A percentile compares a stretch with the other conserved stretches of the same genome.
Evolutionary conservation across 2,329 filamentous ascomycete species (phyloP).

Genomic region (Penicillium sp.): DNA sequence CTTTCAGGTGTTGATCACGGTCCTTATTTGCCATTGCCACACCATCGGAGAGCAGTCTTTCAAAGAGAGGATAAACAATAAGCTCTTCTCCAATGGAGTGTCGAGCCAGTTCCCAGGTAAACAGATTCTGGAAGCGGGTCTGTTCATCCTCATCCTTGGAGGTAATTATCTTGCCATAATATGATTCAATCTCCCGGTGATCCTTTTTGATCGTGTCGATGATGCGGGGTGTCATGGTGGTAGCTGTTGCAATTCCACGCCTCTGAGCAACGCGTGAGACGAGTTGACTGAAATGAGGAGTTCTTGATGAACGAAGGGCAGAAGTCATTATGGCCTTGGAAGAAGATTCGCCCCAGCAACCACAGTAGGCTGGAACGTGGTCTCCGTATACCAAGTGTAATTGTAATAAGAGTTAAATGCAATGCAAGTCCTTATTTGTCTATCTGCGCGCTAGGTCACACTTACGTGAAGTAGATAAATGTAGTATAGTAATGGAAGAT

Average conservation of each 20-base stretch:
- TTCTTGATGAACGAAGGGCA: not conserved
- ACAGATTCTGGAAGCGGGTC: constrained; percentile 48
- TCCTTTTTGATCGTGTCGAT: constrained; percentile 41
- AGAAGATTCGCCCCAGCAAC: not conserved
- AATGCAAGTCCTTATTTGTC: not conserved
- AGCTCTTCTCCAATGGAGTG: constrained; percentile 53
- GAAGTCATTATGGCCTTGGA: not conserved
- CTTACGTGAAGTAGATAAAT: not conserved
- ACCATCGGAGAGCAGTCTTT: constrained; percentile 48
- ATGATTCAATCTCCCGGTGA: constrained; percentile 42
- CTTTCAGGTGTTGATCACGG: constrained; percentile 45
- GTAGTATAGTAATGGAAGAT: not conserved
- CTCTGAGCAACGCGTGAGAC: not conserved
- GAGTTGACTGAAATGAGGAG: not conserved
- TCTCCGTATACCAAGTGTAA: not conserved
- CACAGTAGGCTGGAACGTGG: not conserved
- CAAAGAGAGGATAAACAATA: constrained; percentile 54
- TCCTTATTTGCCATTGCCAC: constrained; percentile 49
- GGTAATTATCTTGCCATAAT: constrained; percentile 44
- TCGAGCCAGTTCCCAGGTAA: constrained; percentile 52
- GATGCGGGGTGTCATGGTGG: constrained; percentile 13
- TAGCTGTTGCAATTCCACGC: constrained; percentile 3
- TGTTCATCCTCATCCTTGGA: constrained; percentile 36
- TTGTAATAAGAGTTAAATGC: not conserved
- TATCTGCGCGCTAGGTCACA: not conserved